Percentiles rank a stretch among this genome's conserved stretches.
These are phyloP conservation scores for Penicillium sp. DNA, from an alignment of 2,329 filamentous ascomycete species.

Conservation along the genomic window DNA sequence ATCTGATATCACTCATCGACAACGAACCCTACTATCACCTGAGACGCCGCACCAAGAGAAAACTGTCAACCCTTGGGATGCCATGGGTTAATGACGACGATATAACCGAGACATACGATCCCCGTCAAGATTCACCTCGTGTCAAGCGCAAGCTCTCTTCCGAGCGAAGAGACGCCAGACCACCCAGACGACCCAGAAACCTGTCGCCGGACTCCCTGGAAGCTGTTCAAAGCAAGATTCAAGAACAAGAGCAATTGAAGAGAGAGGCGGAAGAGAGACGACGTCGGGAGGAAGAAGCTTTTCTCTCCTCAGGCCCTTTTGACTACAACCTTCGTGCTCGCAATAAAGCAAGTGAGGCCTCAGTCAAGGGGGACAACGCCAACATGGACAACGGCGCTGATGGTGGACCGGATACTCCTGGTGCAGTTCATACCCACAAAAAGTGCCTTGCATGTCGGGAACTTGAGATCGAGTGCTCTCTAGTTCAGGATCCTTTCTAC, in stretches of 20 bases:
- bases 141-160: background rate
- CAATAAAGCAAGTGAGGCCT: background rate
- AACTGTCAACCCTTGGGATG: background rate
- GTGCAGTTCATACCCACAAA: conserved; percentile 7
- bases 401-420: background rate
- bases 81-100: background rate
- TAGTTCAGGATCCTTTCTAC: conserved; percentile 28
- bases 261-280: background rate
- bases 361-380: background rate
- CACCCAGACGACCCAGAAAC: background rate
- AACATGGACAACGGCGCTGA: background rate
- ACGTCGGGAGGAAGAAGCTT: background rate
- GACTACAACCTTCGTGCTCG: background rate
- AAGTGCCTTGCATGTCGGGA: conserved; percentile 33
- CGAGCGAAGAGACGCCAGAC: background rate
- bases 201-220: background rate
- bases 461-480: conserved; percentile 29
- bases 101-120: background rate
- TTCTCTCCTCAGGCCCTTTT: background rate
- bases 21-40: background rate
- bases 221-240: background rate
- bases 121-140: background rate
- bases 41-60: background rate
- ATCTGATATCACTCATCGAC: background rate
- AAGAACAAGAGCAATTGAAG: background rate